Conservation (phyloP, 176 grass and related monocot species). For the Aegilops longissima region DNA sequence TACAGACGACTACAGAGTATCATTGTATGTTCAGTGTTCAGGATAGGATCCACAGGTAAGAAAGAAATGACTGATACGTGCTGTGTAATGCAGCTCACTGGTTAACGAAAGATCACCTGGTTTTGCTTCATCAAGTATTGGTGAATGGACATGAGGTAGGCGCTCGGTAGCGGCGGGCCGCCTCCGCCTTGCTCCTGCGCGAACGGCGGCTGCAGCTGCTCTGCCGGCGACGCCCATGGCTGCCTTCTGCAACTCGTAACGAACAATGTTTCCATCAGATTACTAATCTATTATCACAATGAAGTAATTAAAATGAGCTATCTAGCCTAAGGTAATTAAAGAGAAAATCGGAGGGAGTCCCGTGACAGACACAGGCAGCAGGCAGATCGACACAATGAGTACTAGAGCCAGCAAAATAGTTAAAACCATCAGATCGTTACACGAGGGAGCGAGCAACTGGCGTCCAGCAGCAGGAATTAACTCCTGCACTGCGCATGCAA, state of each 20-base stretch:
- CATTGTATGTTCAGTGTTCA: not conserved
- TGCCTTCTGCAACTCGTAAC: slow-evolving; percentile 21
- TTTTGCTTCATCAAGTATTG: slow-evolving; percentile 42
- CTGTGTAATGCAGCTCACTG: not conserved
- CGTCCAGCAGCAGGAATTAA: slow-evolving; percentile 38
- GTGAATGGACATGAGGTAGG: slow-evolving; percentile 46
- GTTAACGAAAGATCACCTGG: slow-evolving; percentile 29
- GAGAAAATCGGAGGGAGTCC: not conserved
- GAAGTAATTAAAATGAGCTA: not conserved
- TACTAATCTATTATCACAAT: not conserved
- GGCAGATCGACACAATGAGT: slow-evolving; percentile 40
- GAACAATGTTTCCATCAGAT: not conserved
- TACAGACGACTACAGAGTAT: not conserved
- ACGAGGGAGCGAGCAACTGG: not conserved
- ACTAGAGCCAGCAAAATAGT: slow-evolving; percentile 41
- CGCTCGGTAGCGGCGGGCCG: not conserved
- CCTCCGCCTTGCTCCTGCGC: not conserved
- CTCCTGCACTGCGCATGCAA: slow-evolving; percentile 16
- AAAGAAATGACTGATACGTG: not conserved
- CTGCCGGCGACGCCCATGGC: not conserved
- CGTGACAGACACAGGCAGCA: slow-evolving; percentile 17
- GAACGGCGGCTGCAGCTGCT: slow-evolving; percentile 16
- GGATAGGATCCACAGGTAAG: not conserved
- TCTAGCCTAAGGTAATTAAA: not conserved
- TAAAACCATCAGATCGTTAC: slow-evolving; percentile 40